Conservation (phyloP, 2,329 filamentous ascomycete genomes). For the Endocalyx cinctus region DNA sequence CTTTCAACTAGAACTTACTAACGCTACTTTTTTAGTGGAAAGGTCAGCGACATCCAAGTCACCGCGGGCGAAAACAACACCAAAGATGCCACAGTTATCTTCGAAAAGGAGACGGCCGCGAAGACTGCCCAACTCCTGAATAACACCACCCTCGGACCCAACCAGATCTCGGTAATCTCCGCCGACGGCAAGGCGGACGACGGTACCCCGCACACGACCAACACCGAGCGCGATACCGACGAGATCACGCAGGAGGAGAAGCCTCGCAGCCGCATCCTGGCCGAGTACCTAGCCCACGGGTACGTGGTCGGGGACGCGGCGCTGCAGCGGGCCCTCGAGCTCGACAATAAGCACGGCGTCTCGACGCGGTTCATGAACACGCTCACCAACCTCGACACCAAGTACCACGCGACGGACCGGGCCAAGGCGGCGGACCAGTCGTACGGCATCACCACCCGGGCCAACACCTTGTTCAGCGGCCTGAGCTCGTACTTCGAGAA, state of each 20-base stretch:
- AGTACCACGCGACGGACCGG: slow-evolving; percentile 83
- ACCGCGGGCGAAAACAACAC: slow-evolving; percentile 58
- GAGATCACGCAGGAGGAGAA: slow-evolving; percentile 94
- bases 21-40: slow-evolving; percentile 57
- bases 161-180: slow-evolving; percentile 72
- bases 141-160: slow-evolving; percentile 88
- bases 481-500: slow-evolving; percentile 92
- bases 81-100: slow-evolving; percentile 87
- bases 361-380: slow-evolving; percentile 73
- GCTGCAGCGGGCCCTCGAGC: slow-evolving; percentile 76
- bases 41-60: slow-evolving; percentile 80
- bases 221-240: slow-evolving; percentile 55
- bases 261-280: slow-evolving; percentile 85
- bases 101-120: slow-evolving; percentile 93
- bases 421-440: slow-evolving; percentile 78
- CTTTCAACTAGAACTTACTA: no score
- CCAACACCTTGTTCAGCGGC: slow-evolving; percentile 58
- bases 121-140: slow-evolving; percentile 96
- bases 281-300: slow-evolving; percentile 94
- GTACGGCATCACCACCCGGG: slow-evolving; percentile 76
- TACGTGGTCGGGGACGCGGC: slow-evolving; percentile 75
- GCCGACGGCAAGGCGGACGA: slow-evolving; percentile 60
- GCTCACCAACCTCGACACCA: slow-evolving; percentile 72
- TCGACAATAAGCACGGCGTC: slow-evolving; percentile 88
- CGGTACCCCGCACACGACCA: slow-evolving; percentile 51